Base-by-base conservation (phyloP, 2,329 filamentous ascomycete species). In the Hymenoscyphus occultus region DNA sequence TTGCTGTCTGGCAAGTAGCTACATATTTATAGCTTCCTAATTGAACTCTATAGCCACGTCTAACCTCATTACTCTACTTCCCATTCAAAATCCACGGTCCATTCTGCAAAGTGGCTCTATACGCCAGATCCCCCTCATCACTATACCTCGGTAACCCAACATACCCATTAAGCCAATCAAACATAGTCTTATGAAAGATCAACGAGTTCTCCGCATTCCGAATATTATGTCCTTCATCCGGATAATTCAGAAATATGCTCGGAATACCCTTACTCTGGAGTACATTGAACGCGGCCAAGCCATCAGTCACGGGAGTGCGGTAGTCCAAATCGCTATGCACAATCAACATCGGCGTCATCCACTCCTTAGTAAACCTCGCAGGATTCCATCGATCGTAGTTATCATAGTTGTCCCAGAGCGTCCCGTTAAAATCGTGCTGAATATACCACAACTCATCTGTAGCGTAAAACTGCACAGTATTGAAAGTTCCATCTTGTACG, bases 311-410 rank as follows among this genome's bases (percentile, higher is more conserved):
- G 0, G 92, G 89, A 28, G 97, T 80, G 12, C 93, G 86, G 75
- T 96, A 97, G 76, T 97, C 94, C 35, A 93, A 83, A 71, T 94
- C 91, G 73, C 87, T 93, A 77, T 98, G 93, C 62, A 97, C 92
- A 66, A 95, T 86, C 67, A 98, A 81, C 76, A 93, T 88, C 0
- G 94, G 94, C 0, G 93, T 97, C 0, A 84, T 80, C 93, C 93
- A 97, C 70, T 94, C 83, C 42, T 82, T 78, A 54, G 85, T 82
- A 62, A 83, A 80, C 60, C 80, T 78, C 0, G 88, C 81, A 0
- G 89, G 90, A 73, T 92, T 89, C 85, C 86, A 92, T 69, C 82
- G 83, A 71, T 84, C 84, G 74, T 90, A 92, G 48, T 80, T 83
- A 7, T 83, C 81, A 42, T 86, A 82, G 72, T 84, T 83, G 32